phyloP scores from a whole-genome alignment of 192 early-diverging fungal species.

The Allomyces macrogynus region DNA sequence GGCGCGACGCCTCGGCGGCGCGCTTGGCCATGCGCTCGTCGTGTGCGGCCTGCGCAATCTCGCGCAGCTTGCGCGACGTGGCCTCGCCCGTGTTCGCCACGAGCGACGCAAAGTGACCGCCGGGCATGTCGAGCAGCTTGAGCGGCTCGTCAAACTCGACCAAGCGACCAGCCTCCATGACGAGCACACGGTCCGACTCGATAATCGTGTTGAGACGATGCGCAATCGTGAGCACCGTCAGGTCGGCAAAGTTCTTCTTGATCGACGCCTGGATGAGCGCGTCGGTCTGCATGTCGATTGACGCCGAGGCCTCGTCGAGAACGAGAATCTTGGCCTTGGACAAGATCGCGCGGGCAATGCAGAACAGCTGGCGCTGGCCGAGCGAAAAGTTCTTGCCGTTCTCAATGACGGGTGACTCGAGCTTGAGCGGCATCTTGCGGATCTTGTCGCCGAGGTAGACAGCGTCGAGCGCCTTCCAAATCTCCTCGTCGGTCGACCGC shows the following conservation, averaged over 20 bases:
- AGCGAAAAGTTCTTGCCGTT: constrained; percentile 63
- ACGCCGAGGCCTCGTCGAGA: constrained; percentile 77
- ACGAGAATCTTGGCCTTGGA: constrained; percentile 44
- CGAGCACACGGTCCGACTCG: constrained; percentile 26
- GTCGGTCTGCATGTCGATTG: constrained; percentile 62
- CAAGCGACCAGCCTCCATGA: constrained; percentile 26
- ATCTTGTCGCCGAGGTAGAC: constrained; percentile 20
- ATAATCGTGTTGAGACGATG: constrained; percentile 22
- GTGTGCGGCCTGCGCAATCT: constrained; percentile 8
- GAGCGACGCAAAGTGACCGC: constrained; percentile 14
- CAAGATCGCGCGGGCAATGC: constrained; percentile 58
- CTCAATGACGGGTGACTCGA: constrained; percentile 69
- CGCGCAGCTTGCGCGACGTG: constrained; percentile 14
- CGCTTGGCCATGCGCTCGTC: constrained; percentile 7
- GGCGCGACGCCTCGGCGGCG: no score
- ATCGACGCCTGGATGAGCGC: constrained; percentile 28
- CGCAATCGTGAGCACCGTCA: constrained; percentile 24
- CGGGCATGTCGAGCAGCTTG: constrained; percentile 18
- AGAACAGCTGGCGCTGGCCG: constrained; percentile 59
- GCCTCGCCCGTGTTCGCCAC: constrained; percentile 22
- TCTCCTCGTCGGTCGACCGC: constrained; percentile 32
- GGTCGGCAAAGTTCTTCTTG: constrained; percentile 18
- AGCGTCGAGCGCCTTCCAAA: constrained; percentile 38
- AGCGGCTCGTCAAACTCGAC: constrained; percentile 28
- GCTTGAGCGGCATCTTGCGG: constrained; percentile 7